A percentile compares a stretch with the other conserved stretches of the same genome.
phyloP scores from a whole-genome alignment of 1,139 yeast genomes.

The Kurtzmaniella quercitrusa region DNA sequence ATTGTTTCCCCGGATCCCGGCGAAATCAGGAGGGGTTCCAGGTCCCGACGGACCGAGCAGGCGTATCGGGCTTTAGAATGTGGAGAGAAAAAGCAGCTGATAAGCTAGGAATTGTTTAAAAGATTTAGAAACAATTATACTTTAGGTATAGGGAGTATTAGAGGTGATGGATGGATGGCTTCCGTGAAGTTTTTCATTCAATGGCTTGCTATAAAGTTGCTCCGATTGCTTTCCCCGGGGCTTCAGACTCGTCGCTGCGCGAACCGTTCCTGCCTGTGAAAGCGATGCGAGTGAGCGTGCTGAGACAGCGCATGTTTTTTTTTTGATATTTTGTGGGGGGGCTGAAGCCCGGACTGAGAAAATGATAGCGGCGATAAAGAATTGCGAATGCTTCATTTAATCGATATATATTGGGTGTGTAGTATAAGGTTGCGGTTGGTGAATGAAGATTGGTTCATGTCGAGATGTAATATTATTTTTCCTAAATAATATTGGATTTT shows the following conservation, averaged over 20 bases:
- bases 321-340: not conserved
- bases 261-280: not conserved
- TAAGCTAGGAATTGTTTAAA: too few relatives aligned
- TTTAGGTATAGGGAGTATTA: not conserved
- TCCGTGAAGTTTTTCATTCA: not conserved
- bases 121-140: not conserved
- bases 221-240: not conserved
- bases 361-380: not conserved
- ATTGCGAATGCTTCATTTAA: too few relatives aligned
- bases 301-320: not conserved
- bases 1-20: constrained; percentile 4
- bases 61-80: not conserved
- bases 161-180: too few relatives aligned
- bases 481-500: too few relatives aligned
- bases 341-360: not conserved
- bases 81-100: not conserved
- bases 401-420: too few relatives aligned
- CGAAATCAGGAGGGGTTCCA: not conserved
- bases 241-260: not conserved
- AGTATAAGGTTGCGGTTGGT: too few relatives aligned
- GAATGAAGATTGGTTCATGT: too few relatives aligned
- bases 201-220: too few relatives aligned
- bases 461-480: too few relatives aligned
- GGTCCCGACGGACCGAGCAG: constrained; percentile 4
- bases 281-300: not conserved